phyloP scores from a whole-genome alignment of 2,329 filamentous ascomycete genomes.

The Hypoxylon sp. region DNA sequence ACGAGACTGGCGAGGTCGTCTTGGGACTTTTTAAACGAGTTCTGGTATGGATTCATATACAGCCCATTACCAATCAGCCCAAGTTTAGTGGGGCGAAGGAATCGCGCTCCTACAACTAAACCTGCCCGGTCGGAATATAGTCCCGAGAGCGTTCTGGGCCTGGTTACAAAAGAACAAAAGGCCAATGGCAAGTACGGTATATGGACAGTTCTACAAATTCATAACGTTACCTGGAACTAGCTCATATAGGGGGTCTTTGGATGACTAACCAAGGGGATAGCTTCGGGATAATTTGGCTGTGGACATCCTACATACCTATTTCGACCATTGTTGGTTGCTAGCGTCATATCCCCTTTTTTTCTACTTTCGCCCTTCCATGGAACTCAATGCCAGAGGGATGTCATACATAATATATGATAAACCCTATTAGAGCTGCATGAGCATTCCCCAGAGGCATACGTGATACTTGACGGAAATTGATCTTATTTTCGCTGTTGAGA shows the following conservation, averaged over 20 bases:
- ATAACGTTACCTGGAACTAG: not conserved
- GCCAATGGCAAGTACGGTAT: not conserved
- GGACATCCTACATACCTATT: not conserved
- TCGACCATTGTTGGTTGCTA: not conserved
- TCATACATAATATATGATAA: too few relatives aligned
- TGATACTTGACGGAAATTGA: not conserved
- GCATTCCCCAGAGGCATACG: not conserved
- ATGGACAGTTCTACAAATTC: too few relatives aligned
- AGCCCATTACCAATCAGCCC: not conserved
- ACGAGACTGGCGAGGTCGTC: not conserved
- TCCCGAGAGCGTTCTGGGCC: not conserved
- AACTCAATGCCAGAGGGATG: not conserved
- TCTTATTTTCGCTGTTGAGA: not conserved
- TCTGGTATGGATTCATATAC: slow-evolving; percentile 1
- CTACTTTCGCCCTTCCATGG: not conserved
- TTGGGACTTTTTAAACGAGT: not conserved
- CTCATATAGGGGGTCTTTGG: not conserved
- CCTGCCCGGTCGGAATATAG: not conserved
- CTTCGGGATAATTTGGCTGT: not conserved
- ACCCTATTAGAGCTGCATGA: not conserved
- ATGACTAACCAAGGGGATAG: not conserved
- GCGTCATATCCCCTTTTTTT: not conserved
- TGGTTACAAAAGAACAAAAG: not conserved
- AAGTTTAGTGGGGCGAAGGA: slow-evolving; percentile 16
- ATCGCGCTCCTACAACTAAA: not conserved